Conservation (phyloP, 1,139 yeast species). For the Saccharomyces uvarum region DNA sequence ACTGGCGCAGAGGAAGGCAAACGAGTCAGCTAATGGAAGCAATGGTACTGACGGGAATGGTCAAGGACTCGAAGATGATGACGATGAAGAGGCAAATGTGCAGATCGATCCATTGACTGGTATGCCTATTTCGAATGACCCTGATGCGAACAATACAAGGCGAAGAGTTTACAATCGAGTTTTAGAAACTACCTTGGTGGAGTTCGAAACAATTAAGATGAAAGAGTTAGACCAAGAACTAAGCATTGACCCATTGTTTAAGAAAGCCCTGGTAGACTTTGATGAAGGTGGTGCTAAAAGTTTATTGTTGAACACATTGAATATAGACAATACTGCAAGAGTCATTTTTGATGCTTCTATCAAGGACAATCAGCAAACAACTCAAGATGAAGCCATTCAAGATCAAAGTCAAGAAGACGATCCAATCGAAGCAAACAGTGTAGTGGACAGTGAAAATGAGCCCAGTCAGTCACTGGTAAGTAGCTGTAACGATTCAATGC, state of each 20-base stretch:
- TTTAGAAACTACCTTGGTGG: slow-evolving; percentile 42
- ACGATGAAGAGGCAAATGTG: slow-evolving; percentile 24
- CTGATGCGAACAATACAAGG: slow-evolving; percentile 33
- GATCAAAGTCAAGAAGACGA: slow-evolving; percentile 9
- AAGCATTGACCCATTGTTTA: slow-evolving; percentile 79
- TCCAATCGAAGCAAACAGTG: not conserved
- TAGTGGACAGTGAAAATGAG: not conserved
- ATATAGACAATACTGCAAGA: slow-evolving; percentile 31
- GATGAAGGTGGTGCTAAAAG: slow-evolving; percentile 96
- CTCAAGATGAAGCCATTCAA: slow-evolving; percentile 10
- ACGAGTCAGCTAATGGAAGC: slow-evolving; percentile 14
- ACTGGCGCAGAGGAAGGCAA: slow-evolving; percentile 28
- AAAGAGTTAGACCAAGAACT: slow-evolving; percentile 71
- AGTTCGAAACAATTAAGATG: slow-evolving; percentile 54
- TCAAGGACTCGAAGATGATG: slow-evolving; percentile 35
- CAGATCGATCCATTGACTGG: slow-evolving; percentile 33
- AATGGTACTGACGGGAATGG: slow-evolving; percentile 18
- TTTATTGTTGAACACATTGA: slow-evolving; percentile 61
- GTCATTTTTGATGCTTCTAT: slow-evolving; percentile 38
- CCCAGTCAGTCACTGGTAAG: not conserved
- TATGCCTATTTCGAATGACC: slow-evolving; percentile 23
- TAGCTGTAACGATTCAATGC: not conserved
- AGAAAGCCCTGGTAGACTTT: slow-evolving; percentile 82
- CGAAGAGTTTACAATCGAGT: slow-evolving; percentile 37
- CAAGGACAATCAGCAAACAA: slow-evolving; percentile 10